Evolutionary conservation across 257 asterid species (phyloP), one percentile per base, ranked within the genome.

Genomic region (Dorcoceras hygrometricum): DNA sequence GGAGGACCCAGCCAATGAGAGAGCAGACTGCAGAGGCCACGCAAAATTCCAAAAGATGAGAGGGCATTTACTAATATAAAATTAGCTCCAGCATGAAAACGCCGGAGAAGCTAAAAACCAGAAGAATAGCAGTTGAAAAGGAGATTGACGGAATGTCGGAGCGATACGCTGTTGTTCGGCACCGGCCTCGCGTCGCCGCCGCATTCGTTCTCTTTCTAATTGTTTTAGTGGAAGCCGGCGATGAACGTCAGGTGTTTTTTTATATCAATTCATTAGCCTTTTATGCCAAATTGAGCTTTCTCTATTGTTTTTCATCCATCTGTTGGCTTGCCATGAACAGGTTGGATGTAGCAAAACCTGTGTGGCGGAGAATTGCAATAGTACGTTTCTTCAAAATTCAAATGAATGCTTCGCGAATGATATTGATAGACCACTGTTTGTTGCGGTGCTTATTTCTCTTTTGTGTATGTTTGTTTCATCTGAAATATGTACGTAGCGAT

Each of bases 311-410:
- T 7, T 28, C 19, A 20, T 39, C 65, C 1, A 59, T 43, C 23
- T 29, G 62, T 65, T 77, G 63, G 46, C n/a, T n/a, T n/a, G n/a
- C 24, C 59, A 25, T 63, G 72, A 63, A 16, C 74, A 90, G 96
- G 78, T 75, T 12, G 55, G 73, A 64, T 90, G 96, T 83, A 84
- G 96, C 83, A 87, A 61, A 79, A 77, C 63, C 5, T 89, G 98
- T 65, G 88, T 80, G 65, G 86, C 89, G 20, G 86, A 80, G 74
- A 86, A 92, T 56, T 92, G 98, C 73, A 76, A 84, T 55, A 62
- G 92, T 86, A 72, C 80, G 39, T 74, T 48, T 46, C 19, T 34
- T 24, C 36, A 20, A 50, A 43, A 18, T 34, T 24, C 36, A 20
- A 50, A 43, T 50, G 51, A 57, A 20, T 48, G 3, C 11, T 8